Percentiles rank a stretch among this genome's conserved stretches.
Conservation (phyloP, 345 rosid genomes). For the Eucalyptus marginata region DNA sequence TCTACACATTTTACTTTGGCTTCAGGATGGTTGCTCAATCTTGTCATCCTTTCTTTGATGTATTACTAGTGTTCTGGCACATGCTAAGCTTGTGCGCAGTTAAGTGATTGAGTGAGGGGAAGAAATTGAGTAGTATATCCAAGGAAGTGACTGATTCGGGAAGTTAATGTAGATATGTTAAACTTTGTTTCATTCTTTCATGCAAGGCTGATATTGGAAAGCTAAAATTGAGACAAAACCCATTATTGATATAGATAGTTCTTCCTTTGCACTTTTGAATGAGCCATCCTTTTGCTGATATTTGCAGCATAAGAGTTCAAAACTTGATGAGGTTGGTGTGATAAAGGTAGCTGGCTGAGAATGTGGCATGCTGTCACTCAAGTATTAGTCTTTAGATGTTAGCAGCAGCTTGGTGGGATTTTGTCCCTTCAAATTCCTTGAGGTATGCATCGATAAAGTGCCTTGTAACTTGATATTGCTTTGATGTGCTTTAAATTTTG, state of each 20-base stretch:
- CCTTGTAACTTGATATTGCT: background rate
- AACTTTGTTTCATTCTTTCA: background rate
- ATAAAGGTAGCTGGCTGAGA: constrained; percentile 81
- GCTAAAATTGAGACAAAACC: background rate
- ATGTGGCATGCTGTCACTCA: background rate
- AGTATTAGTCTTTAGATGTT: constrained; percentile 10
- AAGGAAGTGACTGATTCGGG: background rate
- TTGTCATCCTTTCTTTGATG: background rate
- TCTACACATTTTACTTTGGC: background rate
- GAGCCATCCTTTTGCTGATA: background rate
- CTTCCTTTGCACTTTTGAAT: background rate
- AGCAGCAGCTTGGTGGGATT: constrained; percentile 36
- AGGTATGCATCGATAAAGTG: constrained; percentile 32
- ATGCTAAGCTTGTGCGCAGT: background rate
- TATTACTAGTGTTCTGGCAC: background rate
- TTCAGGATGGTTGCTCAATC: background rate
- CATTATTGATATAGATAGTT: background rate
- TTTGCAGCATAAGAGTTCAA: constrained; percentile 84
- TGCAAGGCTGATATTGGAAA: background rate
- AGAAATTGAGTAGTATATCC: background rate
- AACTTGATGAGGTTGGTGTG: constrained; percentile 82
- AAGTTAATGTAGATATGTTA: background rate
- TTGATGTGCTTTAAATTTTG: background rate
- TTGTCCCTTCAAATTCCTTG: constrained; percentile 20
- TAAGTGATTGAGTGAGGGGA: background rate